Conservation (phyloP, 441 rosid genomes). For the Gossypium gossypioides region DNA sequence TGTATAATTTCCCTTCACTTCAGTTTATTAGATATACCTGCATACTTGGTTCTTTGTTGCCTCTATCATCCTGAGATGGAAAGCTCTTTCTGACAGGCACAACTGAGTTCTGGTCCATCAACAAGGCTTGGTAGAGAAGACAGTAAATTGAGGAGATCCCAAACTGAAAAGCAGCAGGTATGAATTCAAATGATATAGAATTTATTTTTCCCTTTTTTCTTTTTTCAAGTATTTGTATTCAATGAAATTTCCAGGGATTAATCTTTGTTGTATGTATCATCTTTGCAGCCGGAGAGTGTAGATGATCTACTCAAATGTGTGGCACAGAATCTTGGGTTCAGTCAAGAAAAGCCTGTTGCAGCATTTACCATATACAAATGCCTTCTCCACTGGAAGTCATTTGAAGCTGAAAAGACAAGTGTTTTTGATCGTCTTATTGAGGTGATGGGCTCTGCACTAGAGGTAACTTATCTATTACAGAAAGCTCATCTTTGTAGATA, state of each 20-base stretch:
- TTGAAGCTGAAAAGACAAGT: slow-evolving; percentile 87
- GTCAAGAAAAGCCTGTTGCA: slow-evolving; percentile 70
- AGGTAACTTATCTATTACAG: slow-evolving; percentile 36
- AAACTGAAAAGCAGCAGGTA: slow-evolving; percentile 57
- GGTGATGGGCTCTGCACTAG: slow-evolving; percentile 72
- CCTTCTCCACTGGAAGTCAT: slow-evolving; percentile 76
- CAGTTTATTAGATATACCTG: slow-evolving; percentile 9
- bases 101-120: slow-evolving; percentile 28
- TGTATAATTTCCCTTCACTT: slow-evolving; percentile 9
- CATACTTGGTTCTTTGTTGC: slow-evolving; percentile 13
- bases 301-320: slow-evolving; percentile 57
- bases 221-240: slow-evolving; percentile 1
- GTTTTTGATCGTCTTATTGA: slow-evolving; percentile 86
- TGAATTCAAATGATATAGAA: slow-evolving; percentile 15
- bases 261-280: slow-evolving; percentile 13
- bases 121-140: slow-evolving; percentile 40
- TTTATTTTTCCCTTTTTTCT: slow-evolving; percentile 11
- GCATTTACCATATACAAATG: slow-evolving; percentile 82
- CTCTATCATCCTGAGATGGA: slow-evolving; percentile 19
- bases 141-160: slow-evolving; percentile 34
- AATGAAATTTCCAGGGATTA: slow-evolving; percentile 11
- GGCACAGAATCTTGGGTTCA: slow-evolving; percentile 55
- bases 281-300: slow-evolving; percentile 53
- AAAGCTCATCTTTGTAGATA: neutral
- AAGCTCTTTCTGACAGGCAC: slow-evolving; percentile 35